Evolutionary conservation across 176 grass and related monocot species (phyloP).

Genomic region (Microstegium vimineum): DNA sequence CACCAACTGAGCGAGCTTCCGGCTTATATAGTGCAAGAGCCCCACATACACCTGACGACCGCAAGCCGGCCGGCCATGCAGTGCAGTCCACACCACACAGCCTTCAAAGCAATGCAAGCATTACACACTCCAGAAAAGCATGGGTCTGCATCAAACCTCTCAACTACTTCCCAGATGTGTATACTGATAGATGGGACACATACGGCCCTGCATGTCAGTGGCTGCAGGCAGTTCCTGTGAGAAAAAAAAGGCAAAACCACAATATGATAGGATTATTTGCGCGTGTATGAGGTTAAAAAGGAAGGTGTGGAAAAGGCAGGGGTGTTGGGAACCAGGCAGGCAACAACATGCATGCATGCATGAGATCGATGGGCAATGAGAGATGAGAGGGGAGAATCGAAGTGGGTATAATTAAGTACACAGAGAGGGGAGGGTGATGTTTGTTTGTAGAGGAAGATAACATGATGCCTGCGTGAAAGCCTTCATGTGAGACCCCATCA

Average conservation of each 20-base stretch:
- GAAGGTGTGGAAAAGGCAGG: slow-evolving; percentile 50
- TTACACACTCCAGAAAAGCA: slow-evolving; percentile 27
- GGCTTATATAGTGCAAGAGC: slow-evolving; percentile 72
- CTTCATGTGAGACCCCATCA: slow-evolving; percentile 95
- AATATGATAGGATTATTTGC: slow-evolving; percentile 43
- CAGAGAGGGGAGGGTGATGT: slow-evolving; percentile 45
- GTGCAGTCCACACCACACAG: slow-evolving; percentile 16
- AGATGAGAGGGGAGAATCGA: slow-evolving; percentile 26
- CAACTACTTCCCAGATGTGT: slow-evolving; percentile 22
- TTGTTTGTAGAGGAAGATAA: slow-evolving; percentile 99
- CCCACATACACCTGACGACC: slow-evolving; percentile 45
- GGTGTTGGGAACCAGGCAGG: slow-evolving; percentile 70
- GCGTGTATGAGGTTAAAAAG: slow-evolving; percentile 53
- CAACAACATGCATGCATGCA: slow-evolving; percentile 54
- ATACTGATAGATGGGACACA: slow-evolving; percentile 7
- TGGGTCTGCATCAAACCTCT: slow-evolving; percentile 25
- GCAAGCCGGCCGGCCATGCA: slow-evolving; percentile 54
- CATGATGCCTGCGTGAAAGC: slow-evolving; percentile 96
- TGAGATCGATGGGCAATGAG: slow-evolving; percentile 25
- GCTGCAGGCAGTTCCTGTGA: slow-evolving; percentile 2
- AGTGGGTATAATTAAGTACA: slow-evolving; percentile 46
- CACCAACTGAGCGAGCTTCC: slow-evolving; percentile 70
- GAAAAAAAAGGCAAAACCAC: slow-evolving; percentile 15
- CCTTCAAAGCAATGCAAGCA: slow-evolving; percentile 16
- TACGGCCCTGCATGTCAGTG: slow-evolving; percentile 42